These are phyloP conservation scores for Metarhizium robertsii DNA, from an alignment of 2,329 filamentous ascomycete genomes.

Conservation along the genomic window DNA sequence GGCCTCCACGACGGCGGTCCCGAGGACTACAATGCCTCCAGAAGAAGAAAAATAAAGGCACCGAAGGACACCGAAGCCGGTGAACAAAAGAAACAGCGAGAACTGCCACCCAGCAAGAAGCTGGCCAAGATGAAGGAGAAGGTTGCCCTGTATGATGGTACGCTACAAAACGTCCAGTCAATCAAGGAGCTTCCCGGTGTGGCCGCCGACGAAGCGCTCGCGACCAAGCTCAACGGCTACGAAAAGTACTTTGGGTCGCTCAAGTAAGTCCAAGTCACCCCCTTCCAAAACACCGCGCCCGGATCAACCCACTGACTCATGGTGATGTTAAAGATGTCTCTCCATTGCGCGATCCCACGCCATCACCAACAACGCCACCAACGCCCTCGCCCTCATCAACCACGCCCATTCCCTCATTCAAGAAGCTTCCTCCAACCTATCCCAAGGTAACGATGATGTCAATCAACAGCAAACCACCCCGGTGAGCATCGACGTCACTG, in stretches of 20 bases:
- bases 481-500: constrained; percentile 59
- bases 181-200: constrained; percentile 86
- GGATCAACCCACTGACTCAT: background rate
- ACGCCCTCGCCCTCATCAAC: constrained; percentile 77
- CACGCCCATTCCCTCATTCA: constrained; percentile 57
- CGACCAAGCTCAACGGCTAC: constrained; percentile 69
- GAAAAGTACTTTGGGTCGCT: constrained; percentile 78
- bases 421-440: constrained; percentile 40
- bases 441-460: constrained; percentile 20
- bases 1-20: constrained; percentile 71
- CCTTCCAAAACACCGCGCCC: background rate
- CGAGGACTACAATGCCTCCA: constrained; percentile 37
- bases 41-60: constrained; percentile 37
- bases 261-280: constrained; percentile 47
- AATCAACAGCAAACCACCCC: constrained; percentile 22
- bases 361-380: constrained; percentile 60
- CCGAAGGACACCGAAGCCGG: constrained; percentile 20
- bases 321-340: constrained; percentile 49
- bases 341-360: constrained; percentile 80
- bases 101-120: constrained; percentile 64
- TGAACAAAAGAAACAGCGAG: constrained; percentile 33
- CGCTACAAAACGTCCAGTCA: constrained; percentile 80
- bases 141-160: constrained; percentile 83
- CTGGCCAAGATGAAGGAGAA: constrained; percentile 76
- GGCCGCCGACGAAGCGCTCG: constrained; percentile 68